Conservation (phyloP, 1,284 basidiomycete species). For the Ceratobasidium sp. region DNA sequence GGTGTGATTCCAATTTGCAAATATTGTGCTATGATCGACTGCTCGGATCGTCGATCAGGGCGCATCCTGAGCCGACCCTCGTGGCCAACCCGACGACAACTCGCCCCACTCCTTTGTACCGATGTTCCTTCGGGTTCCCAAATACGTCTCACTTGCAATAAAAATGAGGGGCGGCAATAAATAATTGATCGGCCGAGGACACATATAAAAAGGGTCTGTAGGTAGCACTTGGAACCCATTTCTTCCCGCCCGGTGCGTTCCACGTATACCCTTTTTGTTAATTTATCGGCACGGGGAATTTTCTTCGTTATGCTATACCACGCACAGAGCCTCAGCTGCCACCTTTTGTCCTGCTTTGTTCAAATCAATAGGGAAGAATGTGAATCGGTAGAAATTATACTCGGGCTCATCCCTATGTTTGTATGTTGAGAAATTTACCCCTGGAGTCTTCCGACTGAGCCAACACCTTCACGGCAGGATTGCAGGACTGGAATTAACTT, state of each 20-base stretch:
- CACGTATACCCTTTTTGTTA: neutral
- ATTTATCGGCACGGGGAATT: neutral
- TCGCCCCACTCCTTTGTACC: neutral
- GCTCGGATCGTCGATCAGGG: neutral
- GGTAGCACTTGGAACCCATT: neutral
- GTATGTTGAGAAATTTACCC: neutral
- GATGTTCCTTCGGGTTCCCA: neutral
- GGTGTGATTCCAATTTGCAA: too few relatives aligned
- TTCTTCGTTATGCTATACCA: neutral
- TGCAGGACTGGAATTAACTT: neutral
- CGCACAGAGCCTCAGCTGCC: neutral
- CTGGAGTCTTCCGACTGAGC: neutral
- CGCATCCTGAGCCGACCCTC: neutral
- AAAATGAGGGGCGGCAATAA: neutral
- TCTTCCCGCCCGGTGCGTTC: neutral
- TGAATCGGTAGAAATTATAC: neutral
- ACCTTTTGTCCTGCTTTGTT: neutral
- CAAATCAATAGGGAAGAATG: neutral
- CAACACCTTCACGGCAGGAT: neutral
- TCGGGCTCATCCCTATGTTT: neutral
- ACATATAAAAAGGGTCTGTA: neutral
- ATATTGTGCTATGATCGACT: neutral
- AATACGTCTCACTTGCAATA: neutral
- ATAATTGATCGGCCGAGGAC: neutral
- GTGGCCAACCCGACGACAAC: neutral